Conservation (phyloP, 1,284 basidiomycete species). For the Sporisorium reilianum region DNA sequence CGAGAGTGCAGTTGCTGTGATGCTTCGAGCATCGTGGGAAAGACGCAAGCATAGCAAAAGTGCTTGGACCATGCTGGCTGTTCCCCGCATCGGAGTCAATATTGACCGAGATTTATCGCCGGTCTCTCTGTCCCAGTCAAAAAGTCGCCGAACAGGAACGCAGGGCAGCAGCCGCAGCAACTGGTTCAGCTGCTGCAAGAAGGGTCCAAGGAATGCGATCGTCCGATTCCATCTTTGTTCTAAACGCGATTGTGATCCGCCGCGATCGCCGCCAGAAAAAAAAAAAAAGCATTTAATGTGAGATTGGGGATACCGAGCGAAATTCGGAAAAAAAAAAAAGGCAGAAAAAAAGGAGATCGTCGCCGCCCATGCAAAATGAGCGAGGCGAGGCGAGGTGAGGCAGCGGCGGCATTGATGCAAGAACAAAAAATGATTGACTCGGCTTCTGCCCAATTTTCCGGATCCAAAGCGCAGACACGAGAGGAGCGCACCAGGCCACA, state of each 20-base stretch:
- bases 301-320: neutral
- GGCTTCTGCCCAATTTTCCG: constrained; percentile 8
- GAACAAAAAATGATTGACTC: constrained; percentile 10
- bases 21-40: no score
- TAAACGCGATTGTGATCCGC: neutral
- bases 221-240: neutral
- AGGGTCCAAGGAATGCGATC: neutral
- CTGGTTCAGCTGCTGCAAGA: no score
- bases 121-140: neutral
- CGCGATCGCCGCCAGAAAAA: neutral
- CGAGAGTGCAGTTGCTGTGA: no score
- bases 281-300: neutral
- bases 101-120: neutral
- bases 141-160: constrained; percentile 7
- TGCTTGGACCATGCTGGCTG: neutral
- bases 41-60: no score
- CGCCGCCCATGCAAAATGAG: constrained; percentile 4
- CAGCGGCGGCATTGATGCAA: constrained; percentile 4
- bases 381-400: neutral
- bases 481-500: constrained; percentile 4
- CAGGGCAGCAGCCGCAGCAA: no score
- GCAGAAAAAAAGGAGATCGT: neutral
- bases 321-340: neutral
- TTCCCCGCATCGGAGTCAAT: constrained; percentile 7
- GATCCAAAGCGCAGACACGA: neutral